Evolutionary conservation across 305 asterid genomes (phyloP), one percentile per base, ranked within the genome.

Genomic region (Fraxinus ornus): DNA sequence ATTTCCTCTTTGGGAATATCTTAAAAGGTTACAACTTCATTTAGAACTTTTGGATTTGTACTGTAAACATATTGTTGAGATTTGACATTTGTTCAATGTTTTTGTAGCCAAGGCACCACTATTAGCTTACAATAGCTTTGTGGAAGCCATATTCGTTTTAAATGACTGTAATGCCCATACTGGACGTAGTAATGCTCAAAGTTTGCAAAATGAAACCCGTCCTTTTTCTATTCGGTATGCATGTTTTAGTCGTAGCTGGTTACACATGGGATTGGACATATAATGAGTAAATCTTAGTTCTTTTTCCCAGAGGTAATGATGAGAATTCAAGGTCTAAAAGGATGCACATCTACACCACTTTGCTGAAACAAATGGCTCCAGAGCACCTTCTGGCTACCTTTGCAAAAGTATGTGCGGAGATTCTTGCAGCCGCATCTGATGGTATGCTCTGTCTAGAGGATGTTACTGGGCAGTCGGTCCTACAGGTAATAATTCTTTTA

Each of bases 311-410:
- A 80, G 99, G 99, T 47, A 91, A 90, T 75, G 96, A 94, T 52
- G 98, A 90, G 88, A 88, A 87, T 39, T 91, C 97, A 8, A 91
- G 97, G 87, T 92, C 95, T 81, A 88, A 87, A 88, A 91, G 99
- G 85, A 90, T 93, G 97, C 97, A 92, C 85, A 86, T 95, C n/a
- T 95, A 95, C 47, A 80, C 88, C 22, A 52, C 98, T 60, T 82
- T 95, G 92, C 90, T 94, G 89, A 94, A 93, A 89, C 97, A 95
- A 82, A 95, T 95, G 99, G 93, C 97, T 73, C 97, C 98, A 4
- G 99, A 93, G 87, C 98, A 94, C 82, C 98, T 91, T 68, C 85
- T 95, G 72, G 97, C 99, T 77, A 93, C 99, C 64, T 95, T 95
- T 83, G 98, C 98, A 30, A 94, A 94, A 89, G 93, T 95, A 75